phyloP scores from a whole-genome alignment of 2,329 filamentous ascomycete genomes.

The Claviceps citrina region DNA sequence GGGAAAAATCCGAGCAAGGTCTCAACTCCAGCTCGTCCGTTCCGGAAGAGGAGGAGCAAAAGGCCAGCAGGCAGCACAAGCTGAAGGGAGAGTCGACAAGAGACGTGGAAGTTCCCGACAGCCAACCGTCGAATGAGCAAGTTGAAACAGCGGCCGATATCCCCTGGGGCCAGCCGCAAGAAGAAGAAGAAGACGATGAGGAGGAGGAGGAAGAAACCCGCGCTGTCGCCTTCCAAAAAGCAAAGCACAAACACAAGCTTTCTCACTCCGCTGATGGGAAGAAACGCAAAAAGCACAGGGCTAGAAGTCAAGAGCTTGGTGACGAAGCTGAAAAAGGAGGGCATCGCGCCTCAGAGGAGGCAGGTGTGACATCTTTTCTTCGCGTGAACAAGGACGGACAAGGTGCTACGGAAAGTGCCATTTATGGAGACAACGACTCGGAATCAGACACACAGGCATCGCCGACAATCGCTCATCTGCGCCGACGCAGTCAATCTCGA shows the following conservation, averaged over 20 bases:
- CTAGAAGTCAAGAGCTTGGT: slow-evolving; percentile 10
- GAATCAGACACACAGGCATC: slow-evolving; percentile 13
- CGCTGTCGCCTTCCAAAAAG: slow-evolving; percentile 9
- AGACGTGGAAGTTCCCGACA: slow-evolving; percentile 4
- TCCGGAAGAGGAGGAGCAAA: slow-evolving; percentile 5
- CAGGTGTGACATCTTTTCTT: slow-evolving; percentile 6
- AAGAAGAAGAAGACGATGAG: too few relatives aligned
- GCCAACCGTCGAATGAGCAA: slow-evolving; percentile 1
- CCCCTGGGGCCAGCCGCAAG: slow-evolving; percentile 2
- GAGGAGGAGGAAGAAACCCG: too few relatives aligned
- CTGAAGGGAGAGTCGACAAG: slow-evolving; percentile 12
- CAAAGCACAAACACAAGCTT: slow-evolving; percentile 20
- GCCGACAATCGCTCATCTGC: slow-evolving; percentile 14
- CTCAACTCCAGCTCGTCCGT: slow-evolving; percentile 5
- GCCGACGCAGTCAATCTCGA: slow-evolving; percentile 13
- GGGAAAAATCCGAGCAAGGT: slow-evolving; percentile 6
- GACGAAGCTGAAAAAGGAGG: slow-evolving; percentile 6
- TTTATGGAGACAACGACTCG: slow-evolving; percentile 10
- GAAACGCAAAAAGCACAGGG: slow-evolving; percentile 19
- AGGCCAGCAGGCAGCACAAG: slow-evolving; percentile 13
- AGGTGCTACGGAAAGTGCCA: slow-evolving; percentile 6
- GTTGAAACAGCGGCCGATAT: slow-evolving; percentile 2
- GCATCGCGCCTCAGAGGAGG: not conserved
- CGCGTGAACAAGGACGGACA: slow-evolving; percentile 4
- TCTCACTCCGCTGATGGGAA: slow-evolving; percentile 17